A percentile compares a stretch with the other conserved stretches of the same genome.
phyloP scores from a whole-genome alignment of 1,139 yeast genomes.

The Taphrina flavorubra region DNA sequence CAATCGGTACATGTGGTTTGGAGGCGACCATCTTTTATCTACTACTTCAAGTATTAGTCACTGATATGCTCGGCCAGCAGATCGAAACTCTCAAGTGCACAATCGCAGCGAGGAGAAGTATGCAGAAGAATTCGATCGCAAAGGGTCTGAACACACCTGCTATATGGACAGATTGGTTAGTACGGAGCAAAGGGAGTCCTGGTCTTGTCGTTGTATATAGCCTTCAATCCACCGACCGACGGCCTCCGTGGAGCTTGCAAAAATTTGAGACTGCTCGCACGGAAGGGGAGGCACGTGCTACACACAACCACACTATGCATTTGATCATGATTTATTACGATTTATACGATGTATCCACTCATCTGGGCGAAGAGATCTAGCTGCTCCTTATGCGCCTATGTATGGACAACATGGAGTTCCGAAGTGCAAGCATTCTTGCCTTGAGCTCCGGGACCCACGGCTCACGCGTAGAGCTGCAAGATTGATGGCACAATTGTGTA shows the following conservation, averaged over 20 bases:
- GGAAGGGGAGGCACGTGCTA: conserved; percentile 3
- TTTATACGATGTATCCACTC: neutral
- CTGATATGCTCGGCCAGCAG: neutral
- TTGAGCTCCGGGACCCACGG: too few species aligned
- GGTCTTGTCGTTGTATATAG: conserved; percentile 7
- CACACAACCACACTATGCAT: neutral
- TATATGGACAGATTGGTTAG: conserved; percentile 14
- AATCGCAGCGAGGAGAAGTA: neutral
- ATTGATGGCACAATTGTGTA: too few species aligned
- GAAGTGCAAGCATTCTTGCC: too few species aligned
- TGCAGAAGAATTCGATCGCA: too few species aligned
- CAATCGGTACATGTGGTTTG: conserved; percentile 98
- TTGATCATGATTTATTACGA: neutral
- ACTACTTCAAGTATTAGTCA: conserved; percentile 8
- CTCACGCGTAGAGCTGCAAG: too few species aligned
- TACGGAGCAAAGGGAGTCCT: neutral
- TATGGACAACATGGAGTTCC: too few species aligned
- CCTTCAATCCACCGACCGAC: neutral
- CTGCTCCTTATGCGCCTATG: too few species aligned
- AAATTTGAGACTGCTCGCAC: conserved; percentile 14
- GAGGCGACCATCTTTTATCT: conserved; percentile 82
- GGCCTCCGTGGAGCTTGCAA: conserved; percentile 9
- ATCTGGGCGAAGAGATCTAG: too few species aligned
- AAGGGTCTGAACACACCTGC: conserved; percentile 15
- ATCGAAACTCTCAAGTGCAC: neutral